phyloP scores from a whole-genome alignment of 768 basidiomycete species.

The Leccinum rimulosum region DNA sequence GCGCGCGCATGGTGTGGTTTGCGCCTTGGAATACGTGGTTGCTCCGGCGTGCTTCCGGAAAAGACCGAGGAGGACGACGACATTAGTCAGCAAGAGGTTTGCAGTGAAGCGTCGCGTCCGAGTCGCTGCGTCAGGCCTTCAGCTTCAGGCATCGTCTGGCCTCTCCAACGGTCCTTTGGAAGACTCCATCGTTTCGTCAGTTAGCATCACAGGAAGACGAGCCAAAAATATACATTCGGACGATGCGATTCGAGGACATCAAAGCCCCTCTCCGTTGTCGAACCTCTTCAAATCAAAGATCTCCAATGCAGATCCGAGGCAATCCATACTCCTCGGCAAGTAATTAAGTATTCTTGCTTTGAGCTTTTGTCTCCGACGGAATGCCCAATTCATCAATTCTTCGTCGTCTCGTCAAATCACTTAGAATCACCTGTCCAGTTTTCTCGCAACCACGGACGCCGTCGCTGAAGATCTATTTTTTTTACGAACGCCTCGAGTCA shows the following conservation, averaged over 20 bases:
- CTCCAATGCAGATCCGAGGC: constrained; percentile 24
- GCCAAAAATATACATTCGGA: constrained; percentile 40
- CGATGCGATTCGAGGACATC: constrained; percentile 26
- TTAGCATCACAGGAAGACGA: constrained; percentile 53
- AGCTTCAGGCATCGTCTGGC: too few relatives aligned
- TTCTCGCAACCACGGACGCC: constrained; percentile 58
- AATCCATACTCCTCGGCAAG: constrained; percentile 43
- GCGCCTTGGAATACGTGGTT: constrained; percentile 30
- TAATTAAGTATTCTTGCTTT: constrained; percentile 35
- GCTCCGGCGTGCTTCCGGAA: background rate
- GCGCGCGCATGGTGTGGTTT: constrained; percentile 26
- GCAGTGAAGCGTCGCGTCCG: too few relatives aligned
- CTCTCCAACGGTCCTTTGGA: constrained; percentile 31
- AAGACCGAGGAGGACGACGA: too few relatives aligned
- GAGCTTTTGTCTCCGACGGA: constrained; percentile 54
- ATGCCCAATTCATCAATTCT: constrained; percentile 52
- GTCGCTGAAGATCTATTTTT: constrained; percentile 47
- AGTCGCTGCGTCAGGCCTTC: too few relatives aligned
- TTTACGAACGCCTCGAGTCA: constrained; percentile 75
- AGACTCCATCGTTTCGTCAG: constrained; percentile 51
- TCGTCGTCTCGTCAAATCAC: constrained; percentile 49
- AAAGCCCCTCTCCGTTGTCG: constrained; percentile 54
- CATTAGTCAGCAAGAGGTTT: too few relatives aligned
- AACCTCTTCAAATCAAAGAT: constrained; percentile 45
- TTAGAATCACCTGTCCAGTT: constrained; percentile 40